A percentile compares a stretch with the other conserved stretches of the same genome.
Conservation (phyloP, 176 grass and related monocot genomes). For the Rhynchospora pubera region DNA sequence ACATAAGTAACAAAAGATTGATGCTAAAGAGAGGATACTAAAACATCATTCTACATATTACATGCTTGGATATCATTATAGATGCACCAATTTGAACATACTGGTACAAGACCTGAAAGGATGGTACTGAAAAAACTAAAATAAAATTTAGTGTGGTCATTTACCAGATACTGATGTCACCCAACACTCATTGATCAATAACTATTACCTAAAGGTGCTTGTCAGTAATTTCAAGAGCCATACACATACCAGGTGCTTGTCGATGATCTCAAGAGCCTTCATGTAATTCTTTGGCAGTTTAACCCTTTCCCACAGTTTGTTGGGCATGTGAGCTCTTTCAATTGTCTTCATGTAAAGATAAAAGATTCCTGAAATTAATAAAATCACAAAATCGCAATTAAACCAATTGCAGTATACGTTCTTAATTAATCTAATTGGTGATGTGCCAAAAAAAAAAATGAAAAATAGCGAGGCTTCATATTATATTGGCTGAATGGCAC, state of each 20-base stretch:
- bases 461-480: not conserved
- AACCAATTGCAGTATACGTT: not conserved
- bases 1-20: not conserved
- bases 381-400: not conserved
- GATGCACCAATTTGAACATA: not conserved
- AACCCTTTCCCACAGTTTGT: slow-evolving; percentile 89
- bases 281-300: slow-evolving; percentile 91
- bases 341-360: slow-evolving; percentile 99
- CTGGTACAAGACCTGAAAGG: not conserved
- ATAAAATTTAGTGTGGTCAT: not conserved
- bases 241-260: slow-evolving; percentile 64
- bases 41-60: not conserved
- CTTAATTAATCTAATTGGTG: not conserved
- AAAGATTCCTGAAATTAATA: slow-evolving; percentile 56
- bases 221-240: slow-evolving; percentile 61
- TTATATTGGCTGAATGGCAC: not conserved
- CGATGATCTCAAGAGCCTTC: slow-evolving; percentile 70
- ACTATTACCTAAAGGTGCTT: slow-evolving; percentile 54
- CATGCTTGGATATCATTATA: not conserved
- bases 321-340: slow-evolving; percentile 91
- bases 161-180: not conserved
- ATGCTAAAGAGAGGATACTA: not conserved
- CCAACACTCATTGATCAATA: not conserved
- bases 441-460: not conserved
- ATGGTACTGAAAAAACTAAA: not conserved